Evolutionary conservation across 305 asterid genomes (phyloP).

Genomic region (Fraxinus latifolia): DNA sequence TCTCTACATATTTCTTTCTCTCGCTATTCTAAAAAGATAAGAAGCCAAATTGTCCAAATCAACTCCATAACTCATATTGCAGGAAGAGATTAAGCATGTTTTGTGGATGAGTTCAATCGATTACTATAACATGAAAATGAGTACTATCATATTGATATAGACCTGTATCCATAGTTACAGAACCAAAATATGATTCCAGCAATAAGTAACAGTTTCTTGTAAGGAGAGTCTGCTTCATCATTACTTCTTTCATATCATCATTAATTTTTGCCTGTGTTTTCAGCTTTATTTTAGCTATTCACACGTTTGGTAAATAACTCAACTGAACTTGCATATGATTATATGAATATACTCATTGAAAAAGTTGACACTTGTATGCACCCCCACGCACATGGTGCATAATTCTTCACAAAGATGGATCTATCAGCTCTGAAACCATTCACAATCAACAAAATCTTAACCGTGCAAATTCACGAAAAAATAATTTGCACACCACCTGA

Average conservation of each 20-base stretch:
- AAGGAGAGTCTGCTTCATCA: background rate
- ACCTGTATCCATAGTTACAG: background rate
- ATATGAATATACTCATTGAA: background rate
- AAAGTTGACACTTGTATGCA: background rate
- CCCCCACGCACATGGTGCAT: background rate
- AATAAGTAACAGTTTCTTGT: background rate
- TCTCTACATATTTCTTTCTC: too few relatives aligned
- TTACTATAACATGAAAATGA: background rate
- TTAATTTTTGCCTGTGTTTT: background rate
- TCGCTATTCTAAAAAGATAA: too few relatives aligned
- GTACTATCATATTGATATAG: background rate
- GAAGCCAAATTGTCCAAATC: too few relatives aligned
- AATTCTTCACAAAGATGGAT: background rate
- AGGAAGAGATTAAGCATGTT: too few relatives aligned
- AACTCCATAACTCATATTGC: too few relatives aligned
- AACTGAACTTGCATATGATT: background rate
- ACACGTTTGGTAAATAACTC: background rate
- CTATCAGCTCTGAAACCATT: background rate
- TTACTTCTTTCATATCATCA: background rate
- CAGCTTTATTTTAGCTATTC: background rate
- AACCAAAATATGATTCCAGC: background rate
- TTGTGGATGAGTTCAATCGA: too few relatives aligned
- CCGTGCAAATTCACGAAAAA: background rate
- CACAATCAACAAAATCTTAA: background rate
- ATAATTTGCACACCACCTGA: conserved; percentile 47